Base-by-base conservation (phyloP, 441 rosid genomes). In the Theobroma grandiflorum region DNA sequence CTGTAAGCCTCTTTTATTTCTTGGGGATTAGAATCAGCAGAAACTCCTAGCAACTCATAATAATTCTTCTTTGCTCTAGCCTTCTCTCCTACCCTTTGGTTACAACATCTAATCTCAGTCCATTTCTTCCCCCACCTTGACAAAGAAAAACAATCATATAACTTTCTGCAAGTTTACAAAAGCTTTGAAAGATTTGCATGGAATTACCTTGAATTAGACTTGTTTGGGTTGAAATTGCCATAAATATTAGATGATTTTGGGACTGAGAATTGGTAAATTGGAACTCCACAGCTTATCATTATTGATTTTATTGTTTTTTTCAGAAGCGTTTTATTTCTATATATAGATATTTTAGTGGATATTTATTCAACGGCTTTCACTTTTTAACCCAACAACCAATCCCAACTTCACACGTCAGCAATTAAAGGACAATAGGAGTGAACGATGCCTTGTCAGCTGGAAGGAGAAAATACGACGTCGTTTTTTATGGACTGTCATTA, bases 1-100 rank as follows among this genome's bases (percentile, higher is more conserved):
- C 96, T 86, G 38, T 92, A 91, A 79, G 92, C 90, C 38, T 90
- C 89, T 76, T 90, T 88, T 72, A 91, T 89, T 76, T 88, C 83
- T 62, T 45, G 90, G 0, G 40, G 18, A 72, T 74, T 84, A 15
- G 91, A 91, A 74, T 86, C 89, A 10, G 77, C 82, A 37, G 91
- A 49, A 71, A 92, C 88, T 59, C 93, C 91, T 0, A 92, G 84
- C 83, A 92, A 79, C 69, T 89, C 91, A 66, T 90, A 89, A 86
- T 89, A 85, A 81, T 85, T 85, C 87, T 82, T 79, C 67, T 82
- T 68, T 52, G 72, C 72, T 71, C 65, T 81, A 10, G 72, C 65
- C 76, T 79, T 66, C 42, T 31, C 75, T 37, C 49, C 75, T 26
- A 26, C 67, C 55, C 49, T 84, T 78, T 31, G 22, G 14, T 1